These are phyloP conservation scores for Musa beccarii DNA, from an alignment of 176 grass and related monocot genomes.

Conservation along the genomic window DNA sequence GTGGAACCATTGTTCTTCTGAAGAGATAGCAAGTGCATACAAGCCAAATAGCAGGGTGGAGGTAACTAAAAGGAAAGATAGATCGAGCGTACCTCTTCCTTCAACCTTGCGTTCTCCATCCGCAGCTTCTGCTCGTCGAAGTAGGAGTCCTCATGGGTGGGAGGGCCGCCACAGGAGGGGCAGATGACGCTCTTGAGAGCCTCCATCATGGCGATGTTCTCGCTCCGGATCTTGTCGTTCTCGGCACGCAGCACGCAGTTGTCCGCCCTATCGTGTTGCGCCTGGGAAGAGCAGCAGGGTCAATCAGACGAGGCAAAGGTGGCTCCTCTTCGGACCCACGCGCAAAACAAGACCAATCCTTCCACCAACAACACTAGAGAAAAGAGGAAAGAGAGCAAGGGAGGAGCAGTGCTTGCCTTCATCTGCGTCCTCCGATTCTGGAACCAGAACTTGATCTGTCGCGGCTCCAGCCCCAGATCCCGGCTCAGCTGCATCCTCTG, in stretches of 20 bases:
- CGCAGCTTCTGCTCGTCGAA: constrained; percentile 98
- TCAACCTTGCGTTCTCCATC: constrained; percentile 80
- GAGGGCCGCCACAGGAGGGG: constrained; percentile 70
- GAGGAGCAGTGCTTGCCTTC: constrained; percentile 39
- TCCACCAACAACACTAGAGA: constrained; percentile 6
- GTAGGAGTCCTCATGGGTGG: constrained; percentile 58
- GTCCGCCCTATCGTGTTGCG: constrained; percentile 78
- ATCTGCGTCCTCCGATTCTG: constrained; percentile 98
- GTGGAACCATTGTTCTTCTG: neutral
- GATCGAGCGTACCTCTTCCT: constrained; percentile 53
- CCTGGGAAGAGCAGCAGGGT: constrained; percentile 26
- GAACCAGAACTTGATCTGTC: constrained; percentile 99
- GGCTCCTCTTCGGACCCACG: constrained; percentile 10
- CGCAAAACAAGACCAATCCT: constrained; percentile 16
- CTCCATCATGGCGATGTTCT: constrained; percentile 92
- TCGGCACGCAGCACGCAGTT: constrained; percentile 79
- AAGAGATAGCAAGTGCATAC: neutral
- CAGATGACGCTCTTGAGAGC: constrained; percentile 85
- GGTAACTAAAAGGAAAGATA: neutral
- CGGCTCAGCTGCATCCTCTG: constrained; percentile 80
- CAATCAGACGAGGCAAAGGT: neutral
- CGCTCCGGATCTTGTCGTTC: constrained; percentile 98
- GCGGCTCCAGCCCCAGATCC: constrained; percentile 69
- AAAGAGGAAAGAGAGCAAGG: neutral
- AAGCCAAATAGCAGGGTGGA: neutral